Conservation (phyloP, 1,139 yeast species). For the Entelexis sorbosivorans region DNA sequence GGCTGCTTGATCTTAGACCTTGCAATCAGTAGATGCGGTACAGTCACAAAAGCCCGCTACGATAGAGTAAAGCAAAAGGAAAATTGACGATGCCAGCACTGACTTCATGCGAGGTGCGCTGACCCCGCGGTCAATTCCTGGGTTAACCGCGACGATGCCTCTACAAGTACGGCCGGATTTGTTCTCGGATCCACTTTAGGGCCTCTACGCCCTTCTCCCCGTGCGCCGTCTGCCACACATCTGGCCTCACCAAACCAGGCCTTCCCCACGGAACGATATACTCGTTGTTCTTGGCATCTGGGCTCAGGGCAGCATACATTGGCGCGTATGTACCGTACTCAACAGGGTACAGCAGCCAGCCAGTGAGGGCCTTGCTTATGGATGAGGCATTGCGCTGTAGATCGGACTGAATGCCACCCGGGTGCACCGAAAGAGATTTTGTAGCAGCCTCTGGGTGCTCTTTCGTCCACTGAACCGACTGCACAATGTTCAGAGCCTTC, state of each 20-base stretch:
- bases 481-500: slow-evolving; percentile 39
- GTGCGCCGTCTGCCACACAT: slow-evolving; percentile 27
- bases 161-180: slow-evolving; percentile 1
- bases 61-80: too few species aligned
- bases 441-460: slow-evolving; percentile 32
- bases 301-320: slow-evolving; percentile 37
- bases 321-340: slow-evolving; percentile 38
- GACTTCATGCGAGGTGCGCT: too few species aligned
- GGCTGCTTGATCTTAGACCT: too few species aligned
- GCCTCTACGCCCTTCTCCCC: slow-evolving; percentile 29
- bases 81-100: too few species aligned
- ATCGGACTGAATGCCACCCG: slow-evolving; percentile 39
- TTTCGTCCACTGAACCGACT: slow-evolving; percentile 37
- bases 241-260: slow-evolving; percentile 28
- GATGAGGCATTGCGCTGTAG: slow-evolving; percentile 30
- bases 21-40: too few species aligned
- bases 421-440: slow-evolving; percentile 37
- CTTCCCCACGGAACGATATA: slow-evolving; percentile 34
- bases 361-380: not conserved
- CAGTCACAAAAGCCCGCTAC: too few species aligned
- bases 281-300: slow-evolving; percentile 29
- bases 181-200: slow-evolving; percentile 25
- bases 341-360: slow-evolving; percentile 20
- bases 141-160: too few species aligned
- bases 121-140: too few species aligned